Conservation (phyloP, 495 filamentous ascomycete genomes). For the Tuber microsphaerosporum region DNA sequence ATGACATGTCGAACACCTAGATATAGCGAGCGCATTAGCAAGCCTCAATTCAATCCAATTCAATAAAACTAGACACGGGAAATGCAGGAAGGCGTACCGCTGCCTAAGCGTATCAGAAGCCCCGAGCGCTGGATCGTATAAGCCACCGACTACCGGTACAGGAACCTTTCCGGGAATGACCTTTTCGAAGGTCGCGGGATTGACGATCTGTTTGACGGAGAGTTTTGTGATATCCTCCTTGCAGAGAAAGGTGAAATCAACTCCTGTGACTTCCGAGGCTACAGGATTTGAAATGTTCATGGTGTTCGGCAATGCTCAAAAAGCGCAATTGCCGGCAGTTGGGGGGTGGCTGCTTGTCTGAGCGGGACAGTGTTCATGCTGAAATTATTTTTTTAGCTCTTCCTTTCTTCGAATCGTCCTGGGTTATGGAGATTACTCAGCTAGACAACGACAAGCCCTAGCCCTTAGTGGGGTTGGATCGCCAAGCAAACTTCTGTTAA, state of each 20-base stretch:
- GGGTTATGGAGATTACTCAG: background rate
- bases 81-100: constrained; percentile 36
- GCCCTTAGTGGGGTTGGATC: no score
- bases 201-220: constrained; percentile 86
- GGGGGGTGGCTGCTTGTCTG: background rate
- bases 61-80: constrained; percentile 13
- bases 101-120: constrained; percentile 46
- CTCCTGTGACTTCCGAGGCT: constrained; percentile 71
- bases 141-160: constrained; percentile 48
- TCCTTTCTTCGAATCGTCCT: background rate
- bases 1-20: constrained; percentile 84
- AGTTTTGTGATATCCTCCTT: constrained; percentile 74
- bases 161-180: constrained; percentile 58
- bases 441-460: background rate
- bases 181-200: constrained; percentile 83
- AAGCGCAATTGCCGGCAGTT: background rate
- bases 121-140: constrained; percentile 91
- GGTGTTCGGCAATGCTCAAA: background rate
- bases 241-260: constrained; percentile 79
- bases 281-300: constrained; percentile 81
- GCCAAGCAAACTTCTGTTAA: no score
- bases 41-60: background rate
- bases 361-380: background rate
- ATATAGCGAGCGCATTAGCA: constrained; percentile 9
- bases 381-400: background rate